Percentiles rank a stretch among this genome's conserved stretches.
Conservation (phyloP, 1,284 basidiomycete genomes). For the Phylloboletellus chloephorus region DNA sequence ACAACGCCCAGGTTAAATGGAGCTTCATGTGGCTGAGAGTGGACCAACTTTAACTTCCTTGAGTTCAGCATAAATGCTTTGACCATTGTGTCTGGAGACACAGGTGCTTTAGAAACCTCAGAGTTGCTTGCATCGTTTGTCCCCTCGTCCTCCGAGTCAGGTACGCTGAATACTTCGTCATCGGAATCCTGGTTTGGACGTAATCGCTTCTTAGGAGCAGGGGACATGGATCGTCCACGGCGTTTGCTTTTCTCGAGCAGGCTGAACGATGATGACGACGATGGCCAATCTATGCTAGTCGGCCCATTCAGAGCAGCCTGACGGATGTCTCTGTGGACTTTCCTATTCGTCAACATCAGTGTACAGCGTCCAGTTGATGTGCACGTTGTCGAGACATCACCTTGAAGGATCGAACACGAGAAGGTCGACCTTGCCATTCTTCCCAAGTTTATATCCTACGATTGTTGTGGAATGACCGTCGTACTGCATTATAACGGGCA, state of each 20-base stretch:
- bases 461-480: constrained; percentile 81
- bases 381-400: constrained; percentile 34
- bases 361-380: neutral
- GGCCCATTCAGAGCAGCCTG: constrained; percentile 29
- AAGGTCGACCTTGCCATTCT: constrained; percentile 54
- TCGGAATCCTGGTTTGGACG: constrained; percentile 21
- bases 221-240: constrained; percentile 15
- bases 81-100: constrained; percentile 36
- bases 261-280: constrained; percentile 6
- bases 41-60: constrained; percentile 45
- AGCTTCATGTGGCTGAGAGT: neutral
- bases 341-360: constrained; percentile 20
- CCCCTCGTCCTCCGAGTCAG: constrained; percentile 22
- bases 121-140: constrained; percentile 5
- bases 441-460: constrained; percentile 70
- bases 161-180: constrained; percentile 36
- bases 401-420: constrained; percentile 75
- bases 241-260: constrained; percentile 19
- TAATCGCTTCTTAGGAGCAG: constrained; percentile 25
- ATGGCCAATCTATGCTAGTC: constrained; percentile 1
- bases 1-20: neutral
- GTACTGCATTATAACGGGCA: constrained; percentile 80
- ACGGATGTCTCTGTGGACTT: constrained; percentile 25
- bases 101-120: constrained; percentile 12
- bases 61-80: constrained; percentile 49